Base-by-base conservation (phyloP, 306 rosid species). In the Astragalus glycyphyllos region DNA sequence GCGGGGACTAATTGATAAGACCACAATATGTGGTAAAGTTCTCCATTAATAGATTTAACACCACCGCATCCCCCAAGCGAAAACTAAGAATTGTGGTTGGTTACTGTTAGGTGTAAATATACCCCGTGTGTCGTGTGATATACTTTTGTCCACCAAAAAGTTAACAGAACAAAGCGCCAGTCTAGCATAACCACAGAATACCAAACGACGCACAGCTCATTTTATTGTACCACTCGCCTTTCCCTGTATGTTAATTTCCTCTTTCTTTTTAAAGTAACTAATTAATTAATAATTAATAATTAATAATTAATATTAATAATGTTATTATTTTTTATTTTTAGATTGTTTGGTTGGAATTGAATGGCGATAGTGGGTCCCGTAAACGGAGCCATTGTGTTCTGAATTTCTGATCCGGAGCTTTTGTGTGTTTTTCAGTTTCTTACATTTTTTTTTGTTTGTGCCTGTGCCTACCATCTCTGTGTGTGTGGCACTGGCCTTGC, bases 161-260 rank as follows among this genome's bases (percentile, higher is more conserved):
- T 4, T 76, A 76, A 76, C 80, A 8, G 66, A 67, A 48, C 8
- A 6, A 2, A 7, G 23, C 75, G 75, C 5, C 46, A 67, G 38
- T 75, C 15, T 14, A 38, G 80, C 80, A 51, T 69, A 11, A 5
- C 76, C 80, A 54, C 73, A 67, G 46, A 65, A 54, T 55, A 57
- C 7, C 68, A 26, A 15, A 32, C 6, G 5, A 6, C 11, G 2
- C 58, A 42, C 16, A 20, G 12, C 54, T 55, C 35, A 31, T 26
- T 44, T 4, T 26, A 26, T 26, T 6, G 15, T 29, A 44, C 29
- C 31, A 44, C 29, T 26, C 46, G 0, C 32, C 1, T 2, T 29
- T n/a, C 3, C 2, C 45, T 41, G 10, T 41, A 2, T 40, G 9
- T 40, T 6, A 40, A 2, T 34, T 15, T 35, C 14, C 6, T 32